Evolutionary conservation across 23 red algal genomes (phyloP).

Genomic region (Chondrus crispus): DNA sequence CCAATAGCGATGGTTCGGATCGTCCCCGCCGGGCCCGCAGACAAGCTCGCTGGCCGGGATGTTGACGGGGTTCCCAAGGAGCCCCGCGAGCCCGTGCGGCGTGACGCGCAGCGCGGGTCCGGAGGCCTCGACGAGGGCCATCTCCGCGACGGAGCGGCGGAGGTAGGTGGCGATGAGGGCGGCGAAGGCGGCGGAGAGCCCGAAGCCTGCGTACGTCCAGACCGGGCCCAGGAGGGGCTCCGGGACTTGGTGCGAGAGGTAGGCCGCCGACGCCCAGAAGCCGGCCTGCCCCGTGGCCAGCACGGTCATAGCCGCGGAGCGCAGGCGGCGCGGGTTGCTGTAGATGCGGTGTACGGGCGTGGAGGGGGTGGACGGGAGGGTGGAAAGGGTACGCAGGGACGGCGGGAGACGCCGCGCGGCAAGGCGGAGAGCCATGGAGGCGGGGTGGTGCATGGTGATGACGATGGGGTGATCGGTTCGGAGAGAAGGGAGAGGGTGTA

Average conservation of each 20-base stretch:
- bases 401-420: neutral
- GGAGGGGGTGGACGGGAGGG: neutral
- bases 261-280: conserved; percentile 32
- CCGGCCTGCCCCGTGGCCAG: conserved; percentile 41
- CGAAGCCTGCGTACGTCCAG: conserved; percentile 36
- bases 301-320: conserved; percentile 16
- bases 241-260: conserved; percentile 6
- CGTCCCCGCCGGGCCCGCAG: neutral
- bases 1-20: conserved; percentile 20
- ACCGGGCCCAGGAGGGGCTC: conserved; percentile 25
- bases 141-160: conserved; percentile 25
- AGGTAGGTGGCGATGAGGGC: conserved; percentile 38
- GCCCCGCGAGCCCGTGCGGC: conserved; percentile 28
- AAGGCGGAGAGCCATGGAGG: no score
- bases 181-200: conserved; percentile 41
- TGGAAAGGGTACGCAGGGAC: neutral
- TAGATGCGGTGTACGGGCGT: conserved; percentile 13
- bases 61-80: neutral
- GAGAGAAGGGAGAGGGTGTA: no score
- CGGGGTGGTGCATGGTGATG: no score
- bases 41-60: neutral
- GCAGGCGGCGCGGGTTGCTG: conserved; percentile 37
- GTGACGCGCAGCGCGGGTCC: conserved; percentile 15
- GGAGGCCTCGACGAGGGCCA: conserved; percentile 14
- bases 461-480: no score